These are phyloP conservation scores for Simplicillium aogashimaense DNA, from an alignment of 2,329 filamentous ascomycete species.

Conservation along the genomic window DNA sequence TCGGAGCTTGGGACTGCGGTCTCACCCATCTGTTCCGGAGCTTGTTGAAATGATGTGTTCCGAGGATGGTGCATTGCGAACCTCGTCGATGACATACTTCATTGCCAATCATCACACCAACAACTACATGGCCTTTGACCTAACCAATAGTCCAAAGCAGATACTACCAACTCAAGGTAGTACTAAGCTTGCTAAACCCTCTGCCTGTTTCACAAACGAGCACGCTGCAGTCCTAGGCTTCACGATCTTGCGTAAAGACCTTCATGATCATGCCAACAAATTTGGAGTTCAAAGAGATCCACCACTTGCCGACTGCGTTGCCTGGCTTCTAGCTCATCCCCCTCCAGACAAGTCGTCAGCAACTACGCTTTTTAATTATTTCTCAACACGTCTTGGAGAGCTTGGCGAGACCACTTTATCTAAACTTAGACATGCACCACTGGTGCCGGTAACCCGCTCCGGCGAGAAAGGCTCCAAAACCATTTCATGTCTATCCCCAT, in stretches of 20 bases:
- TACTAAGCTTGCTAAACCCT: constrained; percentile 59
- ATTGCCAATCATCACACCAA: constrained; percentile 71
- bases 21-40: constrained; percentile 61
- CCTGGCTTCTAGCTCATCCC: constrained; percentile 60
- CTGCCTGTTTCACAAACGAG: constrained; percentile 74
- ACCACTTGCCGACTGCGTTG: constrained; percentile 65
- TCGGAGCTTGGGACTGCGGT: constrained; percentile 59
- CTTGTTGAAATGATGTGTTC: constrained; percentile 70
- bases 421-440: constrained; percentile 52
- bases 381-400: constrained; percentile 67
- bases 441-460: constrained; percentile 56
- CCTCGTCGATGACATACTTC: constrained; percentile 71
- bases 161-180: constrained; percentile 67
- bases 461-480: constrained; percentile 24
- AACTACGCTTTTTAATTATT: constrained; percentile 68
- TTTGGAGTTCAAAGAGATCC: constrained; percentile 83
- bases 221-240: constrained; percentile 72
- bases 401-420: constrained; percentile 51
- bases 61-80: constrained; percentile 46
- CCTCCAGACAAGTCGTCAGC: constrained; percentile 60
- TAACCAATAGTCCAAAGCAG: constrained; percentile 40
- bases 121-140: constrained; percentile 58
- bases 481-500: constrained; percentile 46
- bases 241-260: constrained; percentile 61
- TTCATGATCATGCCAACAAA: constrained; percentile 72